phyloP scores from a whole-genome alignment of 495 filamentous ascomycete species.

The Parachaetomium inaequale region DNA sequence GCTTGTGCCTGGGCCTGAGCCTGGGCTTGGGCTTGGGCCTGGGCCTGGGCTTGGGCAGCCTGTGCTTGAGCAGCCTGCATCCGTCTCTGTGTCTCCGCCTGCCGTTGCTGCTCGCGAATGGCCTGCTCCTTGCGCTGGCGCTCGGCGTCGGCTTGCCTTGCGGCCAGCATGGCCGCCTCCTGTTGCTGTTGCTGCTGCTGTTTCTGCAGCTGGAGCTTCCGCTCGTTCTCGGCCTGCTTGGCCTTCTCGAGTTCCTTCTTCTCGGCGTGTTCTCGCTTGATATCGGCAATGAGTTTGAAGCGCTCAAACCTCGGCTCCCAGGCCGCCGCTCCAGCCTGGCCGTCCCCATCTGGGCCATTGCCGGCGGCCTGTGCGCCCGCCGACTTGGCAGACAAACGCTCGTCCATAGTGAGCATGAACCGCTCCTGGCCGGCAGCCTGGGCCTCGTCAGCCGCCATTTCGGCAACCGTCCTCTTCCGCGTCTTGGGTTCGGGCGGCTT shows the following conservation, averaged over 20 bases:
- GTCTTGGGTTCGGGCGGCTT: conserved; percentile 78
- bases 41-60: conserved; percentile 35
- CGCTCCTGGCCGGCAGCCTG: conserved; percentile 81
- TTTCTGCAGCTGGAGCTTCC: conserved; percentile 52
- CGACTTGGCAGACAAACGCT: conserved; percentile 62
- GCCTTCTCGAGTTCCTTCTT: conserved; percentile 59
- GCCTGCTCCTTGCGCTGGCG: conserved; percentile 30
- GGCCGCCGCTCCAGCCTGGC: conserved; percentile 60
- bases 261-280: conserved; percentile 73
- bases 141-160: conserved; percentile 30
- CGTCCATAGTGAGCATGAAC: conserved; percentile 91
- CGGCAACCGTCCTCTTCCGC: conserved; percentile 88
- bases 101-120: conserved; percentile 22
- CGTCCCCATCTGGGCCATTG: conserved; percentile 67
- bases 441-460: conserved; percentile 91
- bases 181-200: conserved; percentile 30
- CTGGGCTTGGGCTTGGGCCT: conserved; percentile 50
- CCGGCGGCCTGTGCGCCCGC: conserved; percentile 53
- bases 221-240: conserved; percentile 62
- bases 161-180: conserved; percentile 13
- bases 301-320: conserved; percentile 86
- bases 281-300: conserved; percentile 85
- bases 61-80: conserved; percentile 38
- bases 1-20: conserved; percentile 49
- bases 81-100: conserved; percentile 15